These are phyloP conservation scores for Fusarium sp. DNA, from an alignment of 2,329 filamentous ascomycete species.

Conservation along the genomic window DNA sequence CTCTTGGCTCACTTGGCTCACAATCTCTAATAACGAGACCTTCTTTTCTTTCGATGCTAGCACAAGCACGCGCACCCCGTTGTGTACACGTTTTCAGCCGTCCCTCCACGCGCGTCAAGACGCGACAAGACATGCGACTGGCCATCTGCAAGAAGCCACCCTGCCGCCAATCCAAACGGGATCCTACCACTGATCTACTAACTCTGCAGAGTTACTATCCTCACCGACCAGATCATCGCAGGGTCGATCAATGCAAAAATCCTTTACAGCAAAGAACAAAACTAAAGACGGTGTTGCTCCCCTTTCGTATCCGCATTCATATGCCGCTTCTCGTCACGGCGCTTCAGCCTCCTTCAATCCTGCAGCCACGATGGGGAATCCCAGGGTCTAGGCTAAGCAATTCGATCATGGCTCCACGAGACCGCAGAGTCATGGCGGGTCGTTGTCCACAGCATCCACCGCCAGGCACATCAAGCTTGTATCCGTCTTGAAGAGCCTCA, in stretches of 20 bases:
- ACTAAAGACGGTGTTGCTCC: neutral
- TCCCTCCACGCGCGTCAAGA: neutral
- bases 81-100: neutral
- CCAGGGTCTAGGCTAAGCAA: constrained; percentile 21
- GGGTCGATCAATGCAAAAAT: neutral
- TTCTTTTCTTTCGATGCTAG: neutral
- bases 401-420: constrained; percentile 27
- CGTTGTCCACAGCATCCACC: constrained; percentile 7
- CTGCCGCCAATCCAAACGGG: constrained; percentile 14
- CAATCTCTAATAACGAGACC: neutral
- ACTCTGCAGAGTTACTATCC: neutral
- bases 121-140: neutral
- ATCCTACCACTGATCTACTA: neutral
- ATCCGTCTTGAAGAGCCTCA: neutral
- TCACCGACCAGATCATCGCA: neutral
- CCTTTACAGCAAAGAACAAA: neutral
- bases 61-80: neutral
- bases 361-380: constrained; percentile 23
- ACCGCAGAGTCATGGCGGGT: constrained; percentile 2
- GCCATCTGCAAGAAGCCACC: neutral
- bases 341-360: constrained; percentile 24
- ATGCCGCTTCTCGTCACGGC: neutral
- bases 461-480: neutral
- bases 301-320: neutral
- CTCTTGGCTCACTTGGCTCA: neutral